These are phyloP conservation scores for Cymbopogon citratus DNA, from an alignment of 176 grass and related monocot species.

Conservation along the genomic window DNA sequence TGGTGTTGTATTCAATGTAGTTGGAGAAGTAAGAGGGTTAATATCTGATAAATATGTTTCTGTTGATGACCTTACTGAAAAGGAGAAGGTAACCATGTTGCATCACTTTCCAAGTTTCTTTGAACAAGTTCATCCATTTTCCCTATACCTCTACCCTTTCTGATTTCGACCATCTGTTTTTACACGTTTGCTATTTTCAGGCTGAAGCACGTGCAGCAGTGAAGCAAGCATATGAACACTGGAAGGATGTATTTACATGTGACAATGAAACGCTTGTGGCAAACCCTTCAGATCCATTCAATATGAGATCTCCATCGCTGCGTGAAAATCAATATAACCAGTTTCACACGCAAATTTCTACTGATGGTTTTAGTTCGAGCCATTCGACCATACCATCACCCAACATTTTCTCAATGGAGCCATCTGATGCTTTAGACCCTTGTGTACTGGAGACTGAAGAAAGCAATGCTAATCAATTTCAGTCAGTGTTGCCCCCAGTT, in stretches of 20 bases:
- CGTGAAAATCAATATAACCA: slow-evolving; percentile 40
- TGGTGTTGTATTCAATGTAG: slow-evolving; percentile 65
- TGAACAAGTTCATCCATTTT: neutral
- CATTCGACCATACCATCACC: slow-evolving; percentile 42
- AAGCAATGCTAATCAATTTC: slow-evolving; percentile 25
- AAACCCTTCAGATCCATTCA: slow-evolving; percentile 22
- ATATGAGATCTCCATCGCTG: slow-evolving; percentile 34
- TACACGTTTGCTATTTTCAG: slow-evolving; percentile 40
- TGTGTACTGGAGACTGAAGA: slow-evolving; percentile 19
- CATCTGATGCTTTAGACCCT: slow-evolving; percentile 23
- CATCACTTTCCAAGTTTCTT: neutral
- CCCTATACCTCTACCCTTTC: neutral
- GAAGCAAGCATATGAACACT: slow-evolving; percentile 70
- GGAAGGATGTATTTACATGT: slow-evolving; percentile 52
- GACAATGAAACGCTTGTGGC: slow-evolving; percentile 40
- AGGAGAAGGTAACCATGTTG: slow-evolving; percentile 50
- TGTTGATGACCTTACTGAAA: slow-evolving; percentile 51
- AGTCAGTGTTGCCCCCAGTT: slow-evolving; percentile 23
- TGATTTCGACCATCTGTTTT: neutral
- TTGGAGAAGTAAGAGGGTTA: slow-evolving; percentile 71
- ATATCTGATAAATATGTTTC: slow-evolving; percentile 50
- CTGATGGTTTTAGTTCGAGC: slow-evolving; percentile 46
- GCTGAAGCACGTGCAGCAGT: slow-evolving; percentile 47
- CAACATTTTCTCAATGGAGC: slow-evolving; percentile 53
- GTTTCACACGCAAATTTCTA: slow-evolving; percentile 28